Conservation (phyloP, 805 yeast genomes). For the Candida taoyuanica region DNA sequence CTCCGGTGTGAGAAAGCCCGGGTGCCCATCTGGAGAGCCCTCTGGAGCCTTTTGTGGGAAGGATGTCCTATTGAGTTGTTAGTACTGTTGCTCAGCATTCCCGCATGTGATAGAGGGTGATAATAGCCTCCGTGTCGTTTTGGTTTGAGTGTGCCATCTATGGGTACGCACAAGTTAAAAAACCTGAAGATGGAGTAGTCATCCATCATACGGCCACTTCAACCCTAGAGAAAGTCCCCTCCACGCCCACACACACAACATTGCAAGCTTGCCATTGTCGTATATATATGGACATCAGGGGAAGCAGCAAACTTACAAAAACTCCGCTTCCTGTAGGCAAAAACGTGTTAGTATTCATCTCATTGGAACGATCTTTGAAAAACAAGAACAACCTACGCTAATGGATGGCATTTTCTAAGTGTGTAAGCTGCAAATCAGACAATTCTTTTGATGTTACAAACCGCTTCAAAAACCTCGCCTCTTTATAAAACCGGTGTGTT, state of each 20-base stretch:
- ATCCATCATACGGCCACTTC: too few species aligned
- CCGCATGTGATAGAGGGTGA: conserved; percentile 1
- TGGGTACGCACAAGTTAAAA: not conserved
- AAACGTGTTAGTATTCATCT: not conserved
- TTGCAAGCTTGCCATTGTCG: too few species aligned
- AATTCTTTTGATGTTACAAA: not conserved
- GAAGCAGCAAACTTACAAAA: conserved; percentile 11
- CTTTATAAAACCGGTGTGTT: not conserved
- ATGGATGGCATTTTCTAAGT: not conserved
- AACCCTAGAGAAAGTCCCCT: too few species aligned
- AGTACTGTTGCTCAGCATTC: conserved; percentile 2
- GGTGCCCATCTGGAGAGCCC: conserved; percentile 66
- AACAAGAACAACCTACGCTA: not conserved
- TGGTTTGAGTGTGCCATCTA: too few species aligned
- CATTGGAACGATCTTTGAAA: not conserved
- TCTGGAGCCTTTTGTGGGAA: conserved; percentile 69
- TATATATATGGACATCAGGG: too few species aligned
- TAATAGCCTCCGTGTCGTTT: too few species aligned
- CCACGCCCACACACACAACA: too few species aligned
- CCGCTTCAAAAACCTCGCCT: not conserved
- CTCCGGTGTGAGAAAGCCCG: conserved; percentile 69
- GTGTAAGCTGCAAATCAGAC: not conserved
- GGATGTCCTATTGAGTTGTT: conserved; percentile 33
- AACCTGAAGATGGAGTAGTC: too few species aligned
- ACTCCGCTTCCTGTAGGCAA: conserved; percentile 12